Conservation (phyloP, 2,329 filamentous ascomycete species). For the Trichoderma hamatum region DNA sequence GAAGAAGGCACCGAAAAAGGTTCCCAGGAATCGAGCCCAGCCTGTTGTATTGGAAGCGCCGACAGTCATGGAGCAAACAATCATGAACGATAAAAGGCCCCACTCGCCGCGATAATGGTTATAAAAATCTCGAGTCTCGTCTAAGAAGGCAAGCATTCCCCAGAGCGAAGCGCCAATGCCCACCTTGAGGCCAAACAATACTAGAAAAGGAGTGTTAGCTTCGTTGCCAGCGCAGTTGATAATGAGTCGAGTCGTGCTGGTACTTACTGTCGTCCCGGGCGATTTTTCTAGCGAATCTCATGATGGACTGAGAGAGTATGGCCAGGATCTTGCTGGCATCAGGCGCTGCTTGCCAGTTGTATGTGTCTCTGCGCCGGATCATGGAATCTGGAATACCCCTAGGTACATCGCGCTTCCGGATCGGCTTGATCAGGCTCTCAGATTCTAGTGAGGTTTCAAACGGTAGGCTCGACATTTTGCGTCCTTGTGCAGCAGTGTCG, state of each 20-base stretch:
- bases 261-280: conserved; percentile 53
- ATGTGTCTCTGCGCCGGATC: conserved; percentile 50
- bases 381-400: conserved; percentile 54
- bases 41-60: conserved; percentile 90
- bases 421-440: conserved; percentile 42
- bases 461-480: conserved; percentile 29
- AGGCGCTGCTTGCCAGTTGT: conserved; percentile 52
- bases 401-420: conserved; percentile 53
- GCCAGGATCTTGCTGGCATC: conserved; percentile 46
- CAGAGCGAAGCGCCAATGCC: conserved; percentile 83
- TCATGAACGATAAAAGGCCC: conserved; percentile 94
- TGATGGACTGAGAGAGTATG: conserved; percentile 45
- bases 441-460: conserved; percentile 38
- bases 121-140: conserved; percentile 73
- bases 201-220: conserved; percentile 32
- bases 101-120: conserved; percentile 87
- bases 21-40: conserved; percentile 78
- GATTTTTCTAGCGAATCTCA: conserved; percentile 49
- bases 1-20: conserved; percentile 72
- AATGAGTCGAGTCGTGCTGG: not conserved
- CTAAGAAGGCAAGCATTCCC: conserved; percentile 79
- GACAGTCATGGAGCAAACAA: conserved; percentile 93
- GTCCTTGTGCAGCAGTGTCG: not conserved
- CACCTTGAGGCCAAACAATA: conserved; percentile 82
- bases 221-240: not conserved